Evolutionary conservation across 2,329 filamentous ascomycete genomes (phyloP).

Genomic region (Fusarium proliferatum): DNA sequence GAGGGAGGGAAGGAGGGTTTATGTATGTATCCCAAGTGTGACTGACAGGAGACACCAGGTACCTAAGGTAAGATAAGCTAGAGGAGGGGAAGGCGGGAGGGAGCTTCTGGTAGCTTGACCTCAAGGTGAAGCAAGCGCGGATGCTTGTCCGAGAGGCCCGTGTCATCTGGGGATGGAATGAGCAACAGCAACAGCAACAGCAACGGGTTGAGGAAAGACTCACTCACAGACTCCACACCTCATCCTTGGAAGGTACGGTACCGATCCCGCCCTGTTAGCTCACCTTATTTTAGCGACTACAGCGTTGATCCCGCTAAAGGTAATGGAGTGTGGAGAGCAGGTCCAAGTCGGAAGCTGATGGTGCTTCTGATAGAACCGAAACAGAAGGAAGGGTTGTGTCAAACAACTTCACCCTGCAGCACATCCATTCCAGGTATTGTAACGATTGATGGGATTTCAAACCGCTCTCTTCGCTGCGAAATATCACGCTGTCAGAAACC

Average conservation of each 20-base stretch:
- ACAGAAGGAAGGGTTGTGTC: slow-evolving; percentile 20
- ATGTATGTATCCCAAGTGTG: slow-evolving; percentile 26
- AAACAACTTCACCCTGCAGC: slow-evolving; percentile 3
- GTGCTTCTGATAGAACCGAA: slow-evolving; percentile 7
- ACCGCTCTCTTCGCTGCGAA: neutral
- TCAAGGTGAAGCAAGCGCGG: slow-evolving; percentile 25
- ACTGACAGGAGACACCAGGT: slow-evolving; percentile 5
- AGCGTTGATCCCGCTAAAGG: slow-evolving; percentile 19
- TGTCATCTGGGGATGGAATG: slow-evolving; percentile 33
- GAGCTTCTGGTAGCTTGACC: slow-evolving; percentile 20
- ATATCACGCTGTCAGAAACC: neutral
- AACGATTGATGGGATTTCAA: neutral
- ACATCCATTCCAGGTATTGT: neutral
- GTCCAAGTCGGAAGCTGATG: slow-evolving; percentile 13
- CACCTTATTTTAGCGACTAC: slow-evolving; percentile 30
- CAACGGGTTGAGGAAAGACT: slow-evolving; percentile 22
- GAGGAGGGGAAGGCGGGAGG: slow-evolving; percentile 22
- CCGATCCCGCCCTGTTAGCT: slow-evolving; percentile 19
- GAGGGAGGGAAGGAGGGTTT: slow-evolving; percentile 25
- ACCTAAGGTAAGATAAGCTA: slow-evolving; percentile 16
- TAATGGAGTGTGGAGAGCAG: slow-evolving; percentile 15
- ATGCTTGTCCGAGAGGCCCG: slow-evolving; percentile 21
- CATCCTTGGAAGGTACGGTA: slow-evolving; percentile 8
- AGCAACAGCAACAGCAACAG: slow-evolving; percentile 1
- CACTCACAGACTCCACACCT: slow-evolving; percentile 11